A percentile compares a stretch with the other conserved stretches of the same genome.
These are phyloP conservation scores for Apiospora arundinis DNA, from an alignment of 2,329 filamentous ascomycete species.

Conservation along the genomic window DNA sequence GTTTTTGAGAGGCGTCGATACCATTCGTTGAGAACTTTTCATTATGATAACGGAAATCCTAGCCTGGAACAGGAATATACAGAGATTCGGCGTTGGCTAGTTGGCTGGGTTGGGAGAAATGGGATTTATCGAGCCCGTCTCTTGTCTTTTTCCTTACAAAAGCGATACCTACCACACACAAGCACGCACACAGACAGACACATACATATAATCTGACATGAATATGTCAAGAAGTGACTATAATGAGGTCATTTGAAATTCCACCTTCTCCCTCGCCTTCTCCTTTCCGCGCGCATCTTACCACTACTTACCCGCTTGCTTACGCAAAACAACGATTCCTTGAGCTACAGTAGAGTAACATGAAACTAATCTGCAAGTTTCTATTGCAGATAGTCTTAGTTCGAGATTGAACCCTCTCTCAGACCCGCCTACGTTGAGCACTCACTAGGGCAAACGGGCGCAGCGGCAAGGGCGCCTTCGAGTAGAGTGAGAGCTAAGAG, in stretches of 20 bases:
- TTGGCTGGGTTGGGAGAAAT: neutral
- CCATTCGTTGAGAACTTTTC: neutral
- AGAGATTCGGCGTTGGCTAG: neutral
- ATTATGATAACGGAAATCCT: neutral
- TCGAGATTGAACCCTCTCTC: neutral
- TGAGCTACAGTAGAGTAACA: neutral
- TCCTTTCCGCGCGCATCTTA: no score
- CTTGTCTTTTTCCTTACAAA: neutral
- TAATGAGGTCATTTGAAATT: conserved; percentile 5
- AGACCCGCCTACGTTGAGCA: neutral
- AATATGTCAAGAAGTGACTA: neutral
- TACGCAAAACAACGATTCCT: neutral
- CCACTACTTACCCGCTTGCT: neutral
- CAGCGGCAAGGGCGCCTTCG: conserved; percentile 8
- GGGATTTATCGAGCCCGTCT: neutral
- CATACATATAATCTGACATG: neutral
- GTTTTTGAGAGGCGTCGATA: neutral
- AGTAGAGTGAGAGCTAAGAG: neutral
- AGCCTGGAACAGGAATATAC: neutral
- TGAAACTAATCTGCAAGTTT: neutral
- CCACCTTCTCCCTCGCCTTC: no score
- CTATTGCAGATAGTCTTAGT: neutral
- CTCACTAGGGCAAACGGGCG: neutral
- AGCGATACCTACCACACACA: conserved; percentile 7
- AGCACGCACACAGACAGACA: neutral